Base-by-base conservation (phyloP, 2,329 filamentous ascomycete genomes). In the Neofusicoccum laricinum region DNA sequence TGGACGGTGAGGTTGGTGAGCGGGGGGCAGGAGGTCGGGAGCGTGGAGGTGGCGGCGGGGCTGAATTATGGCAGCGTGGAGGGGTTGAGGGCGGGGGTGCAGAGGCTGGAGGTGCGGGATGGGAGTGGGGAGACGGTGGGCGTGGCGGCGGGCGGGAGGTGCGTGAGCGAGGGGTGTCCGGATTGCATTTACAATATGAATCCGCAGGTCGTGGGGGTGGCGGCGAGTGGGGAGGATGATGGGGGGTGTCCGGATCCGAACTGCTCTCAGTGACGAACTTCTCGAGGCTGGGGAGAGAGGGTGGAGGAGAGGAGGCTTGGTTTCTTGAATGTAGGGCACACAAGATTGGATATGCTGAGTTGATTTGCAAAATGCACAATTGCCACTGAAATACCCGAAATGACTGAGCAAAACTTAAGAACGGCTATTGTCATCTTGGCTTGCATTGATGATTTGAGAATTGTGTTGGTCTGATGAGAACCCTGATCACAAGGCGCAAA, bases 151-250 rank as follows among this genome's bases (percentile, higher is more conserved):
- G 53, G 41, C 0, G 63, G 63, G 2, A 17, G 51, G 19, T 41
- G 34, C 36, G 49, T 64, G 10, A 34, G 43, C 4, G 36, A 38
- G 19, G 40, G 46, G 10, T 64, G 63, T 59, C 63, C 63, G 7
- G 63, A 48, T 30, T 46, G 63, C 8, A 59, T 43, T n/a, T 64
- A 59, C n/a, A 64, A 58, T 19, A 64, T 64, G 63, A 58, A 64
- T 59, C 51, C 63, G n/a, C 51, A 59, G 53, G 63, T 64, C 2
- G 63, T 64, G 1, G 51, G 51, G 4, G 15, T 64, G 14, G n/a
- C 43, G 11, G 45, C 15, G 12, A 34, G 46, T 40, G 17, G n/a
- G 2, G 55, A 43, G 15, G 25, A 45, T 8, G 30, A 59, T 34
- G 53, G 53, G 2, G 38, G 43, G 12, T 43, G 53, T 45, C 49